Evolutionary conservation across 768 basidiomycete genomes (phyloP).

Genomic region (Nidularia pulvinata): DNA sequence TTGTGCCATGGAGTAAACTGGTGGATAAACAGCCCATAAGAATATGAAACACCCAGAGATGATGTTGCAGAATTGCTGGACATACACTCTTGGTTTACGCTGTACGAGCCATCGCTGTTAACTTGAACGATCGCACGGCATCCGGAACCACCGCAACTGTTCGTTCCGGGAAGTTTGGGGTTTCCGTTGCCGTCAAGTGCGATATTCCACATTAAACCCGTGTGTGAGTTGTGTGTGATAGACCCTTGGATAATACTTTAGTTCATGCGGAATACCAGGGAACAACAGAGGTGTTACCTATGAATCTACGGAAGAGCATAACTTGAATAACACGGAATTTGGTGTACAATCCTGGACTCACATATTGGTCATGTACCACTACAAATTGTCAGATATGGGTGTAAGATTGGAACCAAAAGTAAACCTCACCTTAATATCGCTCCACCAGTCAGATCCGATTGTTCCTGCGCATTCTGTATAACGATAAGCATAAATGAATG

Average conservation of each 20-base stretch:
- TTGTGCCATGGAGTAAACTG: conserved; percentile 75
- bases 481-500: neutral
- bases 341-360: conserved; percentile 18
- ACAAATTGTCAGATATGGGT: neutral
- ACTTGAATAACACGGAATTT: neutral
- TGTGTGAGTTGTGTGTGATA: conserved; percentile 33
- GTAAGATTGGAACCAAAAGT: neutral
- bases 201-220: conserved; percentile 76
- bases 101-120: conserved; percentile 61
- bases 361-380: conserved; percentile 77
- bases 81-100: conserved; percentile 74
- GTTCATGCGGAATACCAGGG: too few species aligned
- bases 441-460: conserved; percentile 76
- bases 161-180: conserved; percentile 65
- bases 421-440: conserved; percentile 64
- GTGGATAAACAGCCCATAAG: too few species aligned
- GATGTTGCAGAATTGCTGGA: conserved; percentile 1
- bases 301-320: conserved; percentile 9
- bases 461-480: conserved; percentile 62
- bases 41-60: neutral
- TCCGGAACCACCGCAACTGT: conserved; percentile 58
- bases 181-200: conserved; percentile 62
- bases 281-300: neutral
- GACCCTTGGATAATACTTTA: conserved; percentile 16
- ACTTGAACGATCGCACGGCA: conserved; percentile 71